phyloP scores from a whole-genome alignment of 345 rosid genomes.

The Euclidium syriacum region DNA sequence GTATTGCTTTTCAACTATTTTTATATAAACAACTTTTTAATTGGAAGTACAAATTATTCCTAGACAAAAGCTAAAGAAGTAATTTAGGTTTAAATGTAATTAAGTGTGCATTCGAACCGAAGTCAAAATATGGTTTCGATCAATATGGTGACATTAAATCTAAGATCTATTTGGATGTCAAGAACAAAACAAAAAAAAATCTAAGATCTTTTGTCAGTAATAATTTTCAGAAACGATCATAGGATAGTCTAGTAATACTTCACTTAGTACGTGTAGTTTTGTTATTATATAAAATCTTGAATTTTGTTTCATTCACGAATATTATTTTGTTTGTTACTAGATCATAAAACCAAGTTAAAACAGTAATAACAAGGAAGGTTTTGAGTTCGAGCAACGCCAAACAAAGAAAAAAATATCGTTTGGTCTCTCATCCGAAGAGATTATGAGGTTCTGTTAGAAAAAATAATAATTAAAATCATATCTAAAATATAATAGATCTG shows the following conservation, averaged over 20 bases:
- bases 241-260: not conserved
- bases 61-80: not conserved
- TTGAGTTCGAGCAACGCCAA: no score
- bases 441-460: no score
- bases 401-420: no score
- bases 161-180: not conserved
- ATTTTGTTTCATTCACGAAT: not conserved
- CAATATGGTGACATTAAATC: constrained; percentile 6
- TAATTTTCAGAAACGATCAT: not conserved
- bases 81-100: constrained; percentile 8
- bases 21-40: not conserved
- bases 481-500: no score
- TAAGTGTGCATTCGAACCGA: not conserved
- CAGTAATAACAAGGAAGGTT: no score
- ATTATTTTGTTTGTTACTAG: not conserved
- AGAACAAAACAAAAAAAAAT: no score
- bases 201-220: not conserved
- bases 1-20: constrained; percentile 4
- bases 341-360: not conserved
- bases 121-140: constrained; percentile 10
- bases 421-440: no score
- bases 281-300: not conserved
- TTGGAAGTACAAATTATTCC: not conserved
- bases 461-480: no score
- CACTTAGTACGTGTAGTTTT: not conserved